These are phyloP conservation scores for Aspergillus nanangensis DNA, from an alignment of 495 filamentous ascomycete species.

Conservation along the genomic window DNA sequence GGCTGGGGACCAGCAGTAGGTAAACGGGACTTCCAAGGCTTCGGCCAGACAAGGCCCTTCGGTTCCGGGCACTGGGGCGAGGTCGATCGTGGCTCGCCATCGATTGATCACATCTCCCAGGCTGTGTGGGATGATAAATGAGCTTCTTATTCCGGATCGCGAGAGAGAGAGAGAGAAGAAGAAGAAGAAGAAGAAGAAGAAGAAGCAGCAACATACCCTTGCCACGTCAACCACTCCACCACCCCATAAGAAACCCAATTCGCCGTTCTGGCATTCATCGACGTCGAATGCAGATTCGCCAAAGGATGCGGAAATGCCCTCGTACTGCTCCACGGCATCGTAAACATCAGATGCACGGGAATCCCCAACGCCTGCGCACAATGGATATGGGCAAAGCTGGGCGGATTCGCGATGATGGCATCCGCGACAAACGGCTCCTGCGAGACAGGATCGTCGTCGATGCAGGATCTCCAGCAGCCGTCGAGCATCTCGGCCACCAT, in stretches of 20 bases:
- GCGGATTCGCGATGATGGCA: slow-evolving; percentile 60
- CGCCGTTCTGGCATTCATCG: slow-evolving; percentile 33
- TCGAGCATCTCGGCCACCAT: slow-evolving; percentile 50
- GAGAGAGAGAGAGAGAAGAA: too few species aligned
- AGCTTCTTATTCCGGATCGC: not conserved
- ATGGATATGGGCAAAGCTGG: slow-evolving; percentile 56
- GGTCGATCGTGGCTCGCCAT: slow-evolving; percentile 39
- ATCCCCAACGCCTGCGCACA: slow-evolving; percentile 53
- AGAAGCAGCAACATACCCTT: slow-evolving; percentile 48
- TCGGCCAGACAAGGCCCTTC: slow-evolving; percentile 20
- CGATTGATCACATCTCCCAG: slow-evolving; percentile 52
- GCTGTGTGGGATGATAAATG: slow-evolving; percentile 11
- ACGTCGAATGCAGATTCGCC: slow-evolving; percentile 43
- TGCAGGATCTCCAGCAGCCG: slow-evolving; percentile 58
- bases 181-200: too few species aligned
- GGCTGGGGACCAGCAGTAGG: slow-evolving; percentile 57
- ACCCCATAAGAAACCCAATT: slow-evolving; percentile 55
- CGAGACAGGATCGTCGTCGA: slow-evolving; percentile 42
- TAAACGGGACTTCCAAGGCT: slow-evolving; percentile 49
- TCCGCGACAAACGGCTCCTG: slow-evolving; percentile 56
- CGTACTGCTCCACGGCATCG: slow-evolving; percentile 51
- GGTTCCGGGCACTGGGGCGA: slow-evolving; percentile 37
- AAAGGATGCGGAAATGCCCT: slow-evolving; percentile 50
- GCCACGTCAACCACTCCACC: slow-evolving; percentile 59
- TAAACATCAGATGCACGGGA: slow-evolving; percentile 60